Evolutionary conservation across 169 alveolate species (phyloP), one percentile per base, ranked within the genome.

Genomic region (Eimeria necatrix): DNA sequence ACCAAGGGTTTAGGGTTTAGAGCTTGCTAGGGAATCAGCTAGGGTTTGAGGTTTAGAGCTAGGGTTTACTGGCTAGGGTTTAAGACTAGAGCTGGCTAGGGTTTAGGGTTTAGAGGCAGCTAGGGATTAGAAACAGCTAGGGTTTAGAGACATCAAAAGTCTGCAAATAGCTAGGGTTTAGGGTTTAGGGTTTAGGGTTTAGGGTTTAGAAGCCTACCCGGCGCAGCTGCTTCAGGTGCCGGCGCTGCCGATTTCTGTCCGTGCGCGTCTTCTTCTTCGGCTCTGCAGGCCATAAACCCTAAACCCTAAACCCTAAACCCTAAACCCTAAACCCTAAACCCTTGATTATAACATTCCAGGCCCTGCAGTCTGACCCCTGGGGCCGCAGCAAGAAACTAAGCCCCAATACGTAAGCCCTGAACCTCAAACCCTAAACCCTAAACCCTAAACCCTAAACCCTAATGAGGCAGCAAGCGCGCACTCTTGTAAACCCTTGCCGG

Each of bases 191-290:
- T 26, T 32, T 24, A 46, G 52, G 49, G 81, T 26, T 70, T 24
- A 26, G 49, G 81, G 81, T 70, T 24, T 24, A 70, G 49, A 22
- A 10, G 12, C 76, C 5, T 32, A 74, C 86, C 53, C 61, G 60
- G 26, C 86, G 86, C 86, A 74, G 53, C 46, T 74, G 86, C 60
- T 74, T 53, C 60, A 32, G 61, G 60, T 74, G 86, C 12, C 86
- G 49, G 4, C 86, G 86, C 86, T 74, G 86, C 60, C 86, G 86
- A 26, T 74, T 74, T 32, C 86, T 32, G 22, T 74, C 86, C 3
- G 86, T 46, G 86, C 86, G 86, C 56, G 86, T 74, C 60, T 74
- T 74, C 60, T 74, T 74, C 86, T 74, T 74, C 86, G 86, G 60
- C 60, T 26, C 86, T 74, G 86, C 24, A 74, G 32, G 49, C 81